Evolutionary conservation across 352 stramenopile species (phyloP).

Genomic region (Pythium utonaiense): DNA sequence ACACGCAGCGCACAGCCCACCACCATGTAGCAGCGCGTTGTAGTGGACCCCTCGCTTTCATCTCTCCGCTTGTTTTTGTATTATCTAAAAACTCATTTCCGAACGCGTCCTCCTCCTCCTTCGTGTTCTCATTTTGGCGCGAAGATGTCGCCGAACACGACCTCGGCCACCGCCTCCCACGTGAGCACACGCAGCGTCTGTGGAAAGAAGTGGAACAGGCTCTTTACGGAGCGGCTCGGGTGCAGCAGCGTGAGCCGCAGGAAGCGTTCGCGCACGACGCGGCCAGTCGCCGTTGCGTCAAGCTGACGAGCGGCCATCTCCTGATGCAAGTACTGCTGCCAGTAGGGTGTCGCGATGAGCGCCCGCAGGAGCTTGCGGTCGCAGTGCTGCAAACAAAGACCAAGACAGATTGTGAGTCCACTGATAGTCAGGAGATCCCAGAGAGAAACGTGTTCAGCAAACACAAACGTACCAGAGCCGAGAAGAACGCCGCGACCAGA

Average conservation of each 20-base stretch:
- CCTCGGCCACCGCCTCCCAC: constrained; percentile 66
- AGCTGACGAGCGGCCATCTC: constrained; percentile 32
- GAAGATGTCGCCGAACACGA: constrained; percentile 65
- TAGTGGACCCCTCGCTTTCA: not conserved
- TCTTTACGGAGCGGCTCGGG: constrained; percentile 67
- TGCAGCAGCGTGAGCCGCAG: constrained; percentile 74
- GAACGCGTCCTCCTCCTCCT: too few species aligned
- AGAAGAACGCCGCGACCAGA: constrained; percentile 77
- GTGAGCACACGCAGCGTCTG: constrained; percentile 26
- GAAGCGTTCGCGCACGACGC: constrained; percentile 54
- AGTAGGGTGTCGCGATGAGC: constrained; percentile 61
- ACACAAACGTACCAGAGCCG: constrained; percentile 52
- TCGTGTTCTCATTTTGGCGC: constrained; percentile 4
- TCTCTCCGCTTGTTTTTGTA: constrained; percentile 22
- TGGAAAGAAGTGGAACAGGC: constrained; percentile 71
- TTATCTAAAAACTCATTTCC: constrained; percentile 22
- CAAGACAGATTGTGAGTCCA: too few species aligned
- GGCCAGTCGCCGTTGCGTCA: constrained; percentile 9
- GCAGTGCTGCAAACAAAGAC: constrained; percentile 47
- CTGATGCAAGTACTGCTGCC: constrained; percentile 61
- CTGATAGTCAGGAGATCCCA: constrained; percentile 8
- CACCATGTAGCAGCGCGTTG: not conserved
- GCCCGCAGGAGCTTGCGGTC: constrained; percentile 57
- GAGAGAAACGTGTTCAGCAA: not conserved
- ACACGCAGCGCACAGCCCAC: not conserved